Conservation (phyloP, 2,329 filamentous ascomycete genomes). For the Leptographium lundbergii region DNA sequence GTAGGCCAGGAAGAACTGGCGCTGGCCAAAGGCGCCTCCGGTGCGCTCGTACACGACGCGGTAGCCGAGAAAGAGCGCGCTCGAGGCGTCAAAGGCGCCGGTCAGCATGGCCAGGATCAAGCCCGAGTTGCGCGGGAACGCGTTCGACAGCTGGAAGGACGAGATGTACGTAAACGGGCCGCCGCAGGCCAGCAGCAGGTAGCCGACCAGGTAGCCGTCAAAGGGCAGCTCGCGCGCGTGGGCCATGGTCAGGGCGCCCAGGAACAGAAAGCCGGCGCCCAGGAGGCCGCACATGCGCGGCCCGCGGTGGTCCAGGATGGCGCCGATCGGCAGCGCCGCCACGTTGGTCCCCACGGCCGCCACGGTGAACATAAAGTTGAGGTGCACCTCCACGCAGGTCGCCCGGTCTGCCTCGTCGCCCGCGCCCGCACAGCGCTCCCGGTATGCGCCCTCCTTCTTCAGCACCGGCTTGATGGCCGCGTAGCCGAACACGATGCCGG, state of each 20-base stretch:
- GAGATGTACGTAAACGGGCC: conserved; percentile 75
- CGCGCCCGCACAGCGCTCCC: conserved; percentile 37
- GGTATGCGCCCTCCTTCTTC: conserved; percentile 60
- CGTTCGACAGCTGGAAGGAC: conserved; percentile 74
- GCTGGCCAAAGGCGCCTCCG: conserved; percentile 41
- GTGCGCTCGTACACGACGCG: conserved; percentile 51
- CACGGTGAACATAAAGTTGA: conserved; percentile 89
- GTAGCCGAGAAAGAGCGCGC: conserved; percentile 64
- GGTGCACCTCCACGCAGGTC: conserved; percentile 42
- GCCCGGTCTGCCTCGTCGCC: conserved; percentile 19
- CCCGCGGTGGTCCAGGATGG: conserved; percentile 71
- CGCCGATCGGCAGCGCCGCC: conserved; percentile 71
- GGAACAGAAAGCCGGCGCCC: conserved; percentile 53
- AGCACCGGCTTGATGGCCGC: conserved; percentile 74
- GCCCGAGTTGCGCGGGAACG: conserved; percentile 64
- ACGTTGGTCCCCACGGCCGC: conserved; percentile 84
- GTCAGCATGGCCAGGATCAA: conserved; percentile 70
- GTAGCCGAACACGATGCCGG: conserved; percentile 74
- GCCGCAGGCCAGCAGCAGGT: conserved; percentile 64
- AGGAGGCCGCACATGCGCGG: conserved; percentile 64
- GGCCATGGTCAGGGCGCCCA: conserved; percentile 62
- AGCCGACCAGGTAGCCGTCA: conserved; percentile 63
- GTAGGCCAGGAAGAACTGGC: conserved; percentile 61
- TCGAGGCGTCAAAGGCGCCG: conserved; percentile 73
- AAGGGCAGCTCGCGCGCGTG: conserved; percentile 59